phyloP scores from a whole-genome alignment of 2,329 filamentous ascomycete species.

The Sclerotinia glacialis region DNA sequence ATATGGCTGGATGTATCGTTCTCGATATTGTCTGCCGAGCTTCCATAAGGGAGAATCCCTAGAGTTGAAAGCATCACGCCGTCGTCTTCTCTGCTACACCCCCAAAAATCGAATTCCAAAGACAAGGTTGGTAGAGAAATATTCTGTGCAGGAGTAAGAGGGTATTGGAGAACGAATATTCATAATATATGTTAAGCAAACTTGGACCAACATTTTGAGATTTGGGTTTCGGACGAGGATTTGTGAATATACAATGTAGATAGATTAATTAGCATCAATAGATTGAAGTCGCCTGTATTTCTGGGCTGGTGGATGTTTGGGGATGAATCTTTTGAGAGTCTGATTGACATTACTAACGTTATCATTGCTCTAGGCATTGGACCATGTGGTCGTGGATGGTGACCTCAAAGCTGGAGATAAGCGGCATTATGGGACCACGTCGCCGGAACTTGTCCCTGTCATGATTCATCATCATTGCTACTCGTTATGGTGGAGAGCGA shows the following conservation, averaged over 20 bases:
- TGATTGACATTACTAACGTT: too few species aligned
- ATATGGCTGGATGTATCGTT: constrained; percentile 19
- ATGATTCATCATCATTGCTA: background rate
- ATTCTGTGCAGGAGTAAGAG: background rate
- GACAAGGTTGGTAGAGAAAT: background rate
- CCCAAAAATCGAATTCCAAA: constrained; percentile 25
- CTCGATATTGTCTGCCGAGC: constrained; percentile 25
- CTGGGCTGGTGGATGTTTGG: too few species aligned
- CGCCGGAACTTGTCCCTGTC: background rate
- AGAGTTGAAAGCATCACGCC: constrained; percentile 32
- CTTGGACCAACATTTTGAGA: too few species aligned
- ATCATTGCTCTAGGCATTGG: too few species aligned
- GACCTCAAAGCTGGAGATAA: background rate
- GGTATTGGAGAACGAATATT: background rate
- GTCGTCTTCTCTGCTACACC: constrained; percentile 26
- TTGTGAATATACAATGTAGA: too few species aligned
- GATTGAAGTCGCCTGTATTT: too few species aligned
- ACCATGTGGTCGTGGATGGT: too few species aligned
- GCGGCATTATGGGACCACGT: background rate
- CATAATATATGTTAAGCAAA: too few species aligned
- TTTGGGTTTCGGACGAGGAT: too few species aligned
- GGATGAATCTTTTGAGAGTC: too few species aligned
- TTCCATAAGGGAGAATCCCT: constrained; percentile 31
- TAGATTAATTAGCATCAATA: too few species aligned
- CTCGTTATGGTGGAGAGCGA: too few species aligned